Base-by-base conservation (phyloP, 2,329 filamentous ascomycete genomes). In the Verticillium longisporum region DNA sequence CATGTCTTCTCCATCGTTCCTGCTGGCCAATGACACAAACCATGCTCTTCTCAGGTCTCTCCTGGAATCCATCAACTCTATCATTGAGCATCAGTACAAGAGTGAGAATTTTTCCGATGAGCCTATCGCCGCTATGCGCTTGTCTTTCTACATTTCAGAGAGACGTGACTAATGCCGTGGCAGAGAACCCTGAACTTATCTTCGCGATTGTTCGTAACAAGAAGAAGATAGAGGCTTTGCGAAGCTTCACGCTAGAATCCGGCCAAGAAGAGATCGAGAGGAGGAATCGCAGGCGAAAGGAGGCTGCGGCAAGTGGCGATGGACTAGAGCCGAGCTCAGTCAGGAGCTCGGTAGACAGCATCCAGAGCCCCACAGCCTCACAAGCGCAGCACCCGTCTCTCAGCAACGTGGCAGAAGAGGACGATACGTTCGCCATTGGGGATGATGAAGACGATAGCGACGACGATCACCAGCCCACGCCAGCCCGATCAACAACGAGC, bases 1-100 rank as follows among this genome's bases (percentile, higher is more conserved):
- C 37, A 96, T 98, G 90, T 96, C 94, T 9, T 91, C 92, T 0
- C 94, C 95, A 0, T 92, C 90, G 36, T 99, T 98, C 72, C 78
- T 99, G 10, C 80, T 98, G 18, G 92, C 91, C 7, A 98, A 97
- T 68, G 95, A 99, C 62, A 90, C 85, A 41, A 99, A 99, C 66
- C 91, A 98, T 71, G 78, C 80, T 36, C 83, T 98, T 4, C 80
- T 99, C 6, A 84, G 87, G 57, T 93, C 92, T 0, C 76, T 98
- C 32, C 80, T 99, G 10, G 92, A 97, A 70, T 93, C 92, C 0
- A 87, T 98, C 70, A 97, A 95, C 71, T 86, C 91, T 1, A 89
- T 97, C 54, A 80, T 98, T 41, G 95, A 98, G 74, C 91, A 97
- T 72, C 89, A 96, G 69, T 95, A 91, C 70, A 82, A 80, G 57